Evolutionary conservation across 164 flowering plant genomes (phyloP), one percentile per base, ranked within the genome.

Genomic region (Santalum album): DNA sequence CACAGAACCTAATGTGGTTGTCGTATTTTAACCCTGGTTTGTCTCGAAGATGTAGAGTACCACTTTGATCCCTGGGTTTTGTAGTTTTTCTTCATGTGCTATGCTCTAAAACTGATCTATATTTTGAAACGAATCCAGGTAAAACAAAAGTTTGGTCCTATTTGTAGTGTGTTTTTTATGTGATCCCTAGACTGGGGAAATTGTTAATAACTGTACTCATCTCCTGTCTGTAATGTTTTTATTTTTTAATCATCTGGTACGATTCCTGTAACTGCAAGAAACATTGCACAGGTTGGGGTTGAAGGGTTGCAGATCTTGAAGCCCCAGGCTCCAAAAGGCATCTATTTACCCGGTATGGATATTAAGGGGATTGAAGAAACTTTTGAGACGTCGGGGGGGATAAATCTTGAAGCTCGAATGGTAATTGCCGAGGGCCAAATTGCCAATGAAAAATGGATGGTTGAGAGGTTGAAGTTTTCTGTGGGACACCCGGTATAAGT

Each of bases 251-350:
- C 19, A 1, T 25, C 12, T 38, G n/a, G n/a, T 22, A 19, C 7
- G 35, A 39, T 43, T 42, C 32, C 3, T 39, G 6, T 44, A 26
- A 40, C 34, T 38, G 7, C 14, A 22, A 21, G 34, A 18, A 40
- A 56, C 7, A 26, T 55, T 77, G 69, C 76, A n/a, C n/a, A 92
- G 96, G 81, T 89, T 63, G 75, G 82, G 55, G 78, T 89, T 23
- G 90, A 84, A 68, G 99, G 99, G 25, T 62, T 92, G 80, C 83
- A 85, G 76, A 82, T 74, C 47, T 68, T 87, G 66, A 92, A 92
- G 72, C 99, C 99, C 45, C 77, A 64, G 25, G 53, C 56, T 36
- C 65, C 56, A 34, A 75, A 69, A 39, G 56, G 36, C 49, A 61
- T 51, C 55, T 35, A 54, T 58, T 53, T 59, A 22, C 59, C 57